Evolutionary conservation across 306 rosid genomes (phyloP), one percentile per base, ranked within the genome.

Genomic region (Trifolium dubium): DNA sequence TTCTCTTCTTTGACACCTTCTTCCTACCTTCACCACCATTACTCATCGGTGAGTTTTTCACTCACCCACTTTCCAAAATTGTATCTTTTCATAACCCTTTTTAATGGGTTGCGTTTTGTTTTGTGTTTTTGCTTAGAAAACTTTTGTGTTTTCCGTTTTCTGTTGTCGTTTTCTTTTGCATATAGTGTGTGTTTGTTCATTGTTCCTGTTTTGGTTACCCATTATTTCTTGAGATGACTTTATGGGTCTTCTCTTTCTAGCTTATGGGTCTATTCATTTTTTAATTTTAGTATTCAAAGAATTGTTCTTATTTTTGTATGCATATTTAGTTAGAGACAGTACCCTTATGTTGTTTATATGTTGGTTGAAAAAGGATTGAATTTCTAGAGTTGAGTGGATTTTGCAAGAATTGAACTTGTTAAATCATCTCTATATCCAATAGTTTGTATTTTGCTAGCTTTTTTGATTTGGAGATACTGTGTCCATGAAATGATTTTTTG

Each of bases 21-120:
- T 76, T 69, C 86, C 15, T 76, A 81, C 80, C 91, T 82, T 88
- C 95, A 70, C 84, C 95, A 70, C 83, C 95, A 87, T 82, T 86
- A 74, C 76, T 80, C 82, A 86, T 84, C 89, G 86, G 98, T 93
- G 77, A 87, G 92, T 85, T 69, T 69, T 75, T 55, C 8, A 6
- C 46, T 50, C 8, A 6, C 31, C 66, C 69, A 19, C 59, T 63
- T 76, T 43, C 53, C 56, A 61, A 62, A 61, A 29, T 69, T 32
- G 9, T 47, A 3, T 75, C 60, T 80, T 81, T 71, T 66, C 70
- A 37, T 28, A 28, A 4, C 75, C 31, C 82, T 58, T 35, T 83
- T 44, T 55, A 77, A 13, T 59, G 62, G 81, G 72, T 71, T 77
- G 75, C 39, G 83, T 74, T 80, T 64, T 46, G 35, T 66, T 75